phyloP scores from a whole-genome alignment of 805 yeast genomes.

The Torulaspora gathmanii region DNA sequence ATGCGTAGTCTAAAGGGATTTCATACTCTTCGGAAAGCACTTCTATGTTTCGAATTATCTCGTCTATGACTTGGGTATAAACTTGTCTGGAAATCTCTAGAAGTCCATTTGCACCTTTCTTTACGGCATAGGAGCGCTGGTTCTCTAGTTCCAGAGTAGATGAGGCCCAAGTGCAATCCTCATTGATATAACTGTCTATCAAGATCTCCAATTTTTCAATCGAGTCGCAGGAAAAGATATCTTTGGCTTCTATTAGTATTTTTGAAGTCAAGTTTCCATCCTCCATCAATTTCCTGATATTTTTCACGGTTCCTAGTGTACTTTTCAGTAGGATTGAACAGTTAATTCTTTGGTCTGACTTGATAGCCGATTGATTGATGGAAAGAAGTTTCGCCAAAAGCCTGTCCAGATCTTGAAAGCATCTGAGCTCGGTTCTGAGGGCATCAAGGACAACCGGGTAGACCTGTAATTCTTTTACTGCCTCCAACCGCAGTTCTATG shows the following conservation, averaged over 20 bases:
- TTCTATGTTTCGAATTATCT: slow-evolving; percentile 32
- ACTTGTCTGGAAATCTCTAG: slow-evolving; percentile 43
- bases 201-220: slow-evolving; percentile 21
- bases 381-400: slow-evolving; percentile 38
- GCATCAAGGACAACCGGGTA: slow-evolving; percentile 17
- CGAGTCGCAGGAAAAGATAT: slow-evolving; percentile 28
- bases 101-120: slow-evolving; percentile 42
- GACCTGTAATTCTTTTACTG: slow-evolving; percentile 37
- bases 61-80: slow-evolving; percentile 38
- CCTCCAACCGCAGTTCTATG: slow-evolving; percentile 36
- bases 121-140: slow-evolving; percentile 44
- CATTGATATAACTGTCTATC: slow-evolving; percentile 38
- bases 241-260: slow-evolving; percentile 31
- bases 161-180: slow-evolving; percentile 42
- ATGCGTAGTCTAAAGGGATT: slow-evolving; percentile 33
- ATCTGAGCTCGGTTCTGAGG: slow-evolving; percentile 24
- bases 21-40: slow-evolving; percentile 23
- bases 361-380: slow-evolving; percentile 22
- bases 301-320: slow-evolving; percentile 26
- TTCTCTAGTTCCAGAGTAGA: slow-evolving; percentile 40
- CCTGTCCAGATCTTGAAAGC: slow-evolving; percentile 40
- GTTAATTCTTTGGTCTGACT: slow-evolving; percentile 39
- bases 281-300: slow-evolving; percentile 11
- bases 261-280: slow-evolving; percentile 9
- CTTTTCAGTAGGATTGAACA: slow-evolving; percentile 40